A percentile compares a stretch with the other conserved stretches of the same genome.
These are phyloP conservation scores for Gymnopilus junonius DNA, from an alignment of 768 basidiomycete species.

Conservation along the genomic window DNA sequence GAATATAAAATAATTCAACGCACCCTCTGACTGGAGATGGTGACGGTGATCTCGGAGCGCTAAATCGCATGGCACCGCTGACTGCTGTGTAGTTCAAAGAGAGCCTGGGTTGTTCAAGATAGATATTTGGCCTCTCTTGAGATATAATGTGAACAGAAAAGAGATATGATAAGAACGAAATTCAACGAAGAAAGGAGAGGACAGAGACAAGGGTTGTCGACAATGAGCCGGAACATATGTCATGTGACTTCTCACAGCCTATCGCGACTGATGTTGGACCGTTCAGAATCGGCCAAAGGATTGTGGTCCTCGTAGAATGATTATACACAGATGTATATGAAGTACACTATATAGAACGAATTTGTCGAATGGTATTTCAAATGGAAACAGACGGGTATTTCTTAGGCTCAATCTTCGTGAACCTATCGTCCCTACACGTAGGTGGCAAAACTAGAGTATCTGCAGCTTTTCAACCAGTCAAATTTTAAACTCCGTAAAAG, in stretches of 20 bases:
- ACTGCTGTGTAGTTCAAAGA: background rate
- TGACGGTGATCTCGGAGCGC: conserved; percentile 54
- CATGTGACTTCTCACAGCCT: background rate
- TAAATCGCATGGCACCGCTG: conserved; percentile 51
- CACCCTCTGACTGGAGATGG: conserved; percentile 52
- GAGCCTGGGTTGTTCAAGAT: background rate
- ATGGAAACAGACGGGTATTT: background rate
- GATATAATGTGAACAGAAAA: background rate
- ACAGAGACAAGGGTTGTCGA: background rate
- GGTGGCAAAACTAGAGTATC: background rate
- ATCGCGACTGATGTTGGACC: background rate
- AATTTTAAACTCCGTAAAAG: background rate
- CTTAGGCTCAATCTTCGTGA: background rate
- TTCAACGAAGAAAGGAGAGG: background rate
- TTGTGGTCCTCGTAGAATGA: background rate
- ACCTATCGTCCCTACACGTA: background rate
- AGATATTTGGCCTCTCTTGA: background rate
- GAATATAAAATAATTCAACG: background rate
- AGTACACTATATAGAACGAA: background rate
- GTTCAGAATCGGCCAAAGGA: background rate
- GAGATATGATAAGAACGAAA: background rate
- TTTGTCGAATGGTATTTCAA: background rate
- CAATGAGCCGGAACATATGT: background rate
- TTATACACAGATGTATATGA: background rate
- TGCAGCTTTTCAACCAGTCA: background rate